Base-by-base conservation (phyloP, 257 asterid species). In the Hygrophila difformis region DNA sequence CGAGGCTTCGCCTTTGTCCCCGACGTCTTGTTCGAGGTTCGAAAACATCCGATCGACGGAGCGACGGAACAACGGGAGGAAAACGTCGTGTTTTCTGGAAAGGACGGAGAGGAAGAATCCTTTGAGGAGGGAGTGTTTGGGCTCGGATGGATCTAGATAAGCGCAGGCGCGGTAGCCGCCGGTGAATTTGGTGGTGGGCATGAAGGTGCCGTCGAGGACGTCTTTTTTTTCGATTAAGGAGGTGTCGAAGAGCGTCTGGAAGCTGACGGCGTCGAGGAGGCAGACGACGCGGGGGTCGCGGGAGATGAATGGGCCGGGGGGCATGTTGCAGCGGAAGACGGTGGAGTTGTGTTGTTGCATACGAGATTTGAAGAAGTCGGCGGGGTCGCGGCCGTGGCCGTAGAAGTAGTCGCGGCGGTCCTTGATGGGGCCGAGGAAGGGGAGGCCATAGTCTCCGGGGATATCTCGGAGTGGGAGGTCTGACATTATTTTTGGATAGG, bases 81-180 rank as follows among this genome's bases (percentile, higher is more conserved):
- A 65, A 1, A 47, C 45, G 1, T 50, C 40, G 38, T 77, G 84
- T 4, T 61, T 49, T 4, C 23, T 64, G 0, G 79, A 50, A 0
- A 87, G 62, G 0, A 69, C 3, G 3, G 70, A 38, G 0, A 82
- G 53, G 48, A 62, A 73, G 3, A 67, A 62, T 3, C 64, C 69
- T 51, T 87, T 87, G 12, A 79, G 61, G 2, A 31, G 5, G 0
- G 71, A 56, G 17, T 82, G 96, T 0, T 56, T 38, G 0, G 78
- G 65, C n/a, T 87, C 94, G 0, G 76, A 65, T 0, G 94, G 65
- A 31, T 82, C 96, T 1, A 79, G 64, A 43, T 47, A 87, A 0
- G 96, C 94, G 47, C 89, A 79, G 13, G 81, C 45, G 1, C 96
- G 76, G 18, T 71, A 71, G 12, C 94, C 93, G 5, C 96, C 96